Evolutionary conservation across 805 yeast genomes (phyloP).

Genomic region (Teunomyces cretensis): DNA sequence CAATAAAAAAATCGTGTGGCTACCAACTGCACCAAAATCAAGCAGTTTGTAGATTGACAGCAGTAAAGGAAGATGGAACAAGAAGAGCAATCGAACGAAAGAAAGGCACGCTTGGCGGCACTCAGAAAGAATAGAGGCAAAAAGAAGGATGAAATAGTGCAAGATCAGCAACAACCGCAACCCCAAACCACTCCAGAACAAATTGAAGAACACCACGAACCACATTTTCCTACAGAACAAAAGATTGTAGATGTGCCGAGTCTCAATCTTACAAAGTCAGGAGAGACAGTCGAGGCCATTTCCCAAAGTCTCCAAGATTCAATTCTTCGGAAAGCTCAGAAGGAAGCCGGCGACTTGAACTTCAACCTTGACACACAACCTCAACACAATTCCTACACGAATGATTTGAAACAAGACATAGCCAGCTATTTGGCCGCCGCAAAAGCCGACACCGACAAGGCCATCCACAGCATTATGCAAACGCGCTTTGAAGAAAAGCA

Average conservation of each 20-base stretch:
- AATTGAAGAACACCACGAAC: neutral
- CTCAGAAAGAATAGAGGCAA: constrained; percentile 5
- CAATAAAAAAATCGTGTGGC: neutral
- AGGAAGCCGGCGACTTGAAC: constrained; percentile 7
- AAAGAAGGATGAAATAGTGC: neutral
- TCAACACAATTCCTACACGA: constrained; percentile 16
- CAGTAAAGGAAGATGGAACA: neutral
- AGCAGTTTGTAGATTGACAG: neutral
- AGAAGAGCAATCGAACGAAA: constrained; percentile 4
- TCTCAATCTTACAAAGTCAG: neutral
- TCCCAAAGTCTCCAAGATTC: constrained; percentile 23
- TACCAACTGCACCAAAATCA: neutral
- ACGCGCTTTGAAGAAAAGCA: constrained; percentile 9
- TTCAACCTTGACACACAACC: neutral
- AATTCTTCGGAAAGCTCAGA: constrained; percentile 16
- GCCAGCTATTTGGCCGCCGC: constrained; percentile 25
- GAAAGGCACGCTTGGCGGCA: constrained; percentile 9
- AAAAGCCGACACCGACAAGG: constrained; percentile 22
- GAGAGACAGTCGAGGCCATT: constrained; percentile 29
- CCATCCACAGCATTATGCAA: constrained; percentile 22
- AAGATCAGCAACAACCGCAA: neutral
- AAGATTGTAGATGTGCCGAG: neutral
- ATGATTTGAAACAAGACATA: constrained; percentile 33
- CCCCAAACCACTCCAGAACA: neutral
- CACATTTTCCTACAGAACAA: neutral